Percentiles rank a stretch among this genome's conserved stretches.
Evolutionary conservation across 1,139 yeast genomes (phyloP).

Genomic region (Yamadazyma diospyri): DNA sequence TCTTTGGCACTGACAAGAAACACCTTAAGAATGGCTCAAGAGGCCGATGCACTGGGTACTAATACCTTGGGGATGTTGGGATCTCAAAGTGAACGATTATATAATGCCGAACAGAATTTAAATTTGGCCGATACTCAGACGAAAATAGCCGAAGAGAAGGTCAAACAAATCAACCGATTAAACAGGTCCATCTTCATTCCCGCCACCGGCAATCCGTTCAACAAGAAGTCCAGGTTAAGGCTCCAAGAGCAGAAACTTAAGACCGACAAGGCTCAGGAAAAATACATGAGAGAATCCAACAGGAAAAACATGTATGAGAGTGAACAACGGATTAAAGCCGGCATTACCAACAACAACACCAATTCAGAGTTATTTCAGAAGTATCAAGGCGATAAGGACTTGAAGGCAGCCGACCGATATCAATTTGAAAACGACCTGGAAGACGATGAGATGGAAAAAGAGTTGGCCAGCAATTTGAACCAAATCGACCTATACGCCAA

Average conservation of each 20-base stretch:
- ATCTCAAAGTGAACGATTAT: constrained; percentile 82
- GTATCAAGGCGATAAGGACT: constrained; percentile 47
- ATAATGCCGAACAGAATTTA: constrained; percentile 73
- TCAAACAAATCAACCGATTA: constrained; percentile 71
- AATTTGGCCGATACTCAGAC: constrained; percentile 80
- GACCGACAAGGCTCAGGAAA: constrained; percentile 62
- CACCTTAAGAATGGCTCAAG: constrained; percentile 82
- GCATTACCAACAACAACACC: constrained; percentile 38
- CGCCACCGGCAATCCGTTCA: constrained; percentile 82
- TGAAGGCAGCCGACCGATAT: constrained; percentile 46
- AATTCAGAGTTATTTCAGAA: constrained; percentile 41
- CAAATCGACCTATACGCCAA: constrained; percentile 46
- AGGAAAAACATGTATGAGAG: constrained; percentile 43
- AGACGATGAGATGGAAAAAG: constrained; percentile 60
- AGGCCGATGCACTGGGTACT: constrained; percentile 87
- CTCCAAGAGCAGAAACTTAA: constrained; percentile 73
- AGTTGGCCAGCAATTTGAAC: constrained; percentile 50
- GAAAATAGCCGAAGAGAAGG: constrained; percentile 78
- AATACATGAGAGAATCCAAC: constrained; percentile 42
- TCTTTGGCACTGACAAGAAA: constrained; percentile 84
- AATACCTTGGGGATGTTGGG: constrained; percentile 92
- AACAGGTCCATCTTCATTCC: constrained; percentile 84
- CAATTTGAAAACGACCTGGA: constrained; percentile 55
- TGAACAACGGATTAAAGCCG: constrained; percentile 44
- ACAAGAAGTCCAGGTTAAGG: constrained; percentile 70